A percentile compares a stretch with the other conserved stretches of the same genome.
These are phyloP conservation scores for Psilocybe cubensis DNA, from an alignment of 768 basidiomycete species.

Conservation along the genomic window DNA sequence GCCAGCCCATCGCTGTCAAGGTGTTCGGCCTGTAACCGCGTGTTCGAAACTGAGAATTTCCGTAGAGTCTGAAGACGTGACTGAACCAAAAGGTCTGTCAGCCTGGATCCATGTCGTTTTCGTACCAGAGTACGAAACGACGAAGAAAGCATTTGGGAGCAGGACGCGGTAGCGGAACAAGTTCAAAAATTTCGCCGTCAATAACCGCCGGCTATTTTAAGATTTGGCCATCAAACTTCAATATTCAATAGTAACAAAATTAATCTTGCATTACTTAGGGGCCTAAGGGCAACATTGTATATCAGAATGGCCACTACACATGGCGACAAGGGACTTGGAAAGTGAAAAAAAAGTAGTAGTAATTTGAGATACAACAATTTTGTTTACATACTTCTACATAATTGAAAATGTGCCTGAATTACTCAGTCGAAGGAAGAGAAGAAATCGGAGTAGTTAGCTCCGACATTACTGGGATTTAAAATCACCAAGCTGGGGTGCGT, in stretches of 20 bases:
- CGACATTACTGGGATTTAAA: too few relatives aligned
- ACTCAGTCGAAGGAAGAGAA: too few relatives aligned
- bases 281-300: too few relatives aligned
- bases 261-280: too few relatives aligned
- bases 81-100: not conserved
- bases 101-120: not conserved
- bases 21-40: slow-evolving; percentile 22
- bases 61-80: not conserved
- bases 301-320: too few relatives aligned
- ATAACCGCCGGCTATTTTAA: not conserved
- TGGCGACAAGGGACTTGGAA: too few relatives aligned
- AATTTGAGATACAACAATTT: too few relatives aligned
- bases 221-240: not conserved
- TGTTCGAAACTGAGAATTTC: slow-evolving; percentile 10
- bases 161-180: not conserved
- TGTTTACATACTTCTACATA: too few relatives aligned
- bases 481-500: too few relatives aligned
- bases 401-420: too few relatives aligned
- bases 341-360: too few relatives aligned
- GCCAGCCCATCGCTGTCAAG: slow-evolving; percentile 25
- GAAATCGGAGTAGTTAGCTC: too few relatives aligned
- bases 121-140: slow-evolving; percentile 10
- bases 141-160: slow-evolving; percentile 14
- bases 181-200: not conserved
- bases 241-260: not conserved